phyloP scores from a whole-genome alignment of 495 filamentous ascomycete species.

The Penicillium chermesinum region DNA sequence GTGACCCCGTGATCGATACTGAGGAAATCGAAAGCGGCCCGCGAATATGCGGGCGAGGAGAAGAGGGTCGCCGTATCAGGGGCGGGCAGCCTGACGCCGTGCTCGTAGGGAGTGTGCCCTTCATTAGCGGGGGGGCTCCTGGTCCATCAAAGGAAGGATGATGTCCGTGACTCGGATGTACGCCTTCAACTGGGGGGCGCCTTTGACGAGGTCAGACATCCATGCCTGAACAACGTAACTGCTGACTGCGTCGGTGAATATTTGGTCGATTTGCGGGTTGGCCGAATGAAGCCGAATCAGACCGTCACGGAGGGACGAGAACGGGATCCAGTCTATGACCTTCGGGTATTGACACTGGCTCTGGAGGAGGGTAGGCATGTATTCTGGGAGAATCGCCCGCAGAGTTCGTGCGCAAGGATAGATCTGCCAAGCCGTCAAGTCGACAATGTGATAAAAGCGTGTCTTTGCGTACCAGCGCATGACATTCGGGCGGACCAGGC shows the following conservation, averaged over 20 bases:
- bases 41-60: not conserved
- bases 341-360: slow-evolving; percentile 6
- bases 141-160: slow-evolving; percentile 2
- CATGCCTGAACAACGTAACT: slow-evolving; percentile 10
- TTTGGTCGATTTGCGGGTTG: slow-evolving; percentile 8
- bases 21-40: slow-evolving; percentile 3
- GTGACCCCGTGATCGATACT: slow-evolving; percentile 6
- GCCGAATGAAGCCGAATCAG: slow-evolving; percentile 8
- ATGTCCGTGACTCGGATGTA: slow-evolving; percentile 8
- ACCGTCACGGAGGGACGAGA: slow-evolving; percentile 1
- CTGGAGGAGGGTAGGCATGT: slow-evolving; percentile 4
- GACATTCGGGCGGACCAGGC: slow-evolving; percentile 9
- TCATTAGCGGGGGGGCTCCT: not conserved
- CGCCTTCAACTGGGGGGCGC: slow-evolving; percentile 3
- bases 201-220: slow-evolving; percentile 6
- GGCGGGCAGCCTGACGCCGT: slow-evolving; percentile 3
- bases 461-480: slow-evolving; percentile 15
- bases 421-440: slow-evolving; percentile 14
- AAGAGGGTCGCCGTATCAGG: slow-evolving; percentile 7
- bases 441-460: slow-evolving; percentile 13
- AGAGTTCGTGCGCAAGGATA: slow-evolving; percentile 4
- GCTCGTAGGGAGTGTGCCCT: not conserved
- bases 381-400: slow-evolving; percentile 5
- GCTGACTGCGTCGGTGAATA: slow-evolving; percentile 8
- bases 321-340: slow-evolving; percentile 11